Conservation (phyloP, 495 filamentous ascomycete genomes). For the Penicillium daleae region DNA sequence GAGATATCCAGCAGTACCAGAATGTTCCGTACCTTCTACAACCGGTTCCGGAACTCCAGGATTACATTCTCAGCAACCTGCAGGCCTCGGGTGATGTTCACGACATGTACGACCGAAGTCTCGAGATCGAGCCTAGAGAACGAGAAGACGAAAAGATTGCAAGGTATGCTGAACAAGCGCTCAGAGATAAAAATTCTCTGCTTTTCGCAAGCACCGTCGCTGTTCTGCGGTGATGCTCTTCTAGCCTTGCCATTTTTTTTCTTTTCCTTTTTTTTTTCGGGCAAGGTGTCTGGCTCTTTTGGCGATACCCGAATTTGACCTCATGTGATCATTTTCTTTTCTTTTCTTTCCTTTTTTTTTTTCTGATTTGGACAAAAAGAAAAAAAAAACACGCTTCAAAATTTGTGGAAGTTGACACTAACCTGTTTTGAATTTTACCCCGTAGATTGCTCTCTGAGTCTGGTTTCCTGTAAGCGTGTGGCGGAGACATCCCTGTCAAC, state of each 20-base stretch:
- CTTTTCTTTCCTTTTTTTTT: no score
- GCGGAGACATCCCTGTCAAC: slow-evolving; percentile 30
- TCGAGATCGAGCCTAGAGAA: slow-evolving; percentile 91
- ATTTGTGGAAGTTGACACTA: slow-evolving; percentile 41
- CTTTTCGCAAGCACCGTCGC: slow-evolving; percentile 41
- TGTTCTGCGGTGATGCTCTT: slow-evolving; percentile 38
- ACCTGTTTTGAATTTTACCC: slow-evolving; percentile 36
- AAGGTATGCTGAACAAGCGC: slow-evolving; percentile 59
- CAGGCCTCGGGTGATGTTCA: slow-evolving; percentile 92
- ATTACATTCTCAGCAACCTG: slow-evolving; percentile 96
- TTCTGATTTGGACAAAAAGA: slow-evolving; percentile 11
- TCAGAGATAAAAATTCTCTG: slow-evolving; percentile 43
- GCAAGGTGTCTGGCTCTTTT: slow-evolving; percentile 26
- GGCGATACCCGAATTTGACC: slow-evolving; percentile 39
- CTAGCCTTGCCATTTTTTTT: slow-evolving; percentile 20
- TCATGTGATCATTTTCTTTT: slow-evolving; percentile 17
- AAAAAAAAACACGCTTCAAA: slow-evolving; percentile 24
- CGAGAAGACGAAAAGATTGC: slow-evolving; percentile 94
- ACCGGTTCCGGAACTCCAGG: slow-evolving; percentile 88
- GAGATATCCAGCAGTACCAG: slow-evolving; percentile 97
- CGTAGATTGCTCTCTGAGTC: slow-evolving; percentile 74
- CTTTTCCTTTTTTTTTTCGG: slow-evolving; percentile 18
- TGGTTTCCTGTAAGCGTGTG: slow-evolving; percentile 65
- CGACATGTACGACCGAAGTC: slow-evolving; percentile 97
- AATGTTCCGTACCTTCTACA: slow-evolving; percentile 91